Conservation (phyloP, 2,329 filamentous ascomycete species). For the Colletotrichum orbiculare region DNA sequence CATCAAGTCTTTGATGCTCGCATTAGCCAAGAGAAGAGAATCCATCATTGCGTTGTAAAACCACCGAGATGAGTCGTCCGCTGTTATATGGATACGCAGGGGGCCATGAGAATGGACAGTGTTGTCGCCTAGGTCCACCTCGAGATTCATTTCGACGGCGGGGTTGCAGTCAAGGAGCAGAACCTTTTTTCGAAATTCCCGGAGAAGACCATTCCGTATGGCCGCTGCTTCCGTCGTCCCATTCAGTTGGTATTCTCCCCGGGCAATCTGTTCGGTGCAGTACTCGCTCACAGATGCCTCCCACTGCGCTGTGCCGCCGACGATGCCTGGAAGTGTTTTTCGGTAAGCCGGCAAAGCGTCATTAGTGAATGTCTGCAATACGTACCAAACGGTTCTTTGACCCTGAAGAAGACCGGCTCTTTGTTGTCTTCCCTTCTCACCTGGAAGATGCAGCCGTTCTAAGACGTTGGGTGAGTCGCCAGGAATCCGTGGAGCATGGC, state of each 20-base stretch:
- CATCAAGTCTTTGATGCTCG: background rate
- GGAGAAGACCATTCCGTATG: background rate
- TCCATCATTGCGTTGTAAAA: background rate
- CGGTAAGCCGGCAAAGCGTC: too few relatives aligned
- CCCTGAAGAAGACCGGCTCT: conserved; percentile 3
- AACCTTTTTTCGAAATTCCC: background rate
- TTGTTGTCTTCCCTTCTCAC: background rate
- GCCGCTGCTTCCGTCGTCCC: background rate
- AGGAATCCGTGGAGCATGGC: background rate
- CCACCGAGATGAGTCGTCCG: background rate
- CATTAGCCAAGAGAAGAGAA: background rate
- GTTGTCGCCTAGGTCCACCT: background rate
- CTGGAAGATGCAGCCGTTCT: conserved; percentile 29
- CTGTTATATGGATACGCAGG: too few relatives aligned
- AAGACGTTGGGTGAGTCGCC: background rate
- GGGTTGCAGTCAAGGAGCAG: background rate
- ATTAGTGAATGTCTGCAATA: too few relatives aligned
- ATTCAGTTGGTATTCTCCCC: background rate
- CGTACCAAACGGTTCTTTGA: conserved; percentile 18
- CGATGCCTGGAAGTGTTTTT: conserved; percentile 2
- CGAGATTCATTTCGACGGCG: background rate
- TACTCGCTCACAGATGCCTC: conserved; percentile 18
- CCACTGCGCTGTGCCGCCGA: conserved; percentile 28
- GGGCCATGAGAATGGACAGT: background rate
- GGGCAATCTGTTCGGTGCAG: conserved; percentile 1